phyloP scores from a whole-genome alignment of 371 early-diverging fungal genomes.

The Scutellospora calospora region DNA sequence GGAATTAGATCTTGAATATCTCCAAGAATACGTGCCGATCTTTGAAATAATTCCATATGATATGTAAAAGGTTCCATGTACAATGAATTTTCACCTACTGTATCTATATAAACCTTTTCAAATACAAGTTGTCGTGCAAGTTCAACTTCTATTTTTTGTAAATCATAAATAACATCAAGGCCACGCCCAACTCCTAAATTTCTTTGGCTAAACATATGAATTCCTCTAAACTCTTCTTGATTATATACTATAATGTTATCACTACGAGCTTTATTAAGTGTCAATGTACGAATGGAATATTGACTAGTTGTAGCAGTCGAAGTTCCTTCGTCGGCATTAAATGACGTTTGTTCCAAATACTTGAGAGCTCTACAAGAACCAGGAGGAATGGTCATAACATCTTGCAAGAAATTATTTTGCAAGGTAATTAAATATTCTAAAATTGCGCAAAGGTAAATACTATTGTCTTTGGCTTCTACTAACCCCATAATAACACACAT shows the following conservation, averaged over 20 bases:
- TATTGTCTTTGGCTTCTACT: constrained; percentile 13
- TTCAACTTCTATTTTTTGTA: constrained; percentile 42
- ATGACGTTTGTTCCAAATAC: no score
- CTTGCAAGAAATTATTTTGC: constrained; percentile 39
- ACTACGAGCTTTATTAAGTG: no score
- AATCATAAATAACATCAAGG: constrained; percentile 31
- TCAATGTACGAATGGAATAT: no score
- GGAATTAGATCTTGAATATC: constrained; percentile 21
- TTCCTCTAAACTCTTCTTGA: no score
- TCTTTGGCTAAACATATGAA: constrained; percentile 37
- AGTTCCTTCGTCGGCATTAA: no score
- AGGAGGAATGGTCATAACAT: constrained; percentile 18
- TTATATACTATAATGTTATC: no score
- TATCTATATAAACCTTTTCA: constrained; percentile 37
- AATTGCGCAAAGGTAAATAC: constrained; percentile 31
- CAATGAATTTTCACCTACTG: constrained; percentile 4
- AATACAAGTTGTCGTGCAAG: constrained; percentile 23
- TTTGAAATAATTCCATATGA: constrained; percentile 39
- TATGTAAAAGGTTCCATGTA: constrained; percentile 19
- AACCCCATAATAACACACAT: background rate
- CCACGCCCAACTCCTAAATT: constrained; percentile 29
- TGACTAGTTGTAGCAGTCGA: no score
- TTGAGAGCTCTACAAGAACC: no score
- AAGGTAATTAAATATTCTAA: constrained; percentile 36
- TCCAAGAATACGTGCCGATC: background rate